Conservation (phyloP, 2,329 filamentous ascomycete genomes). For the Epichloe bromicola region DNA sequence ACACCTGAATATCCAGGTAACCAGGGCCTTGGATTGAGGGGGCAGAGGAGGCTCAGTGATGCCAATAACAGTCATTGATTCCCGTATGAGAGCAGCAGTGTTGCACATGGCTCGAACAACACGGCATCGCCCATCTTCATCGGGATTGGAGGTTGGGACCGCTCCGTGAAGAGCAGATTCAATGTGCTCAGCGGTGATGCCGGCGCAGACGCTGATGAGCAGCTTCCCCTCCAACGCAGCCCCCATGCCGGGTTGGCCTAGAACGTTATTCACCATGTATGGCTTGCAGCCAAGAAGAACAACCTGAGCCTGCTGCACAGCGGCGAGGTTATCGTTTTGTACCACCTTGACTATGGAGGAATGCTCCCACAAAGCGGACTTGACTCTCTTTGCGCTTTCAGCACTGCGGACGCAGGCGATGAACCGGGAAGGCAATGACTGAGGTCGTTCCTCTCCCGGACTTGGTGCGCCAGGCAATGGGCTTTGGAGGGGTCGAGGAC, state of each 20-base stretch:
- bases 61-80: constrained; percentile 73
- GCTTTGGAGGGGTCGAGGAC: constrained; percentile 31
- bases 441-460: constrained; percentile 35
- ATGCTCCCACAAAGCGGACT: constrained; percentile 51
- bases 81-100: constrained; percentile 63
- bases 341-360: constrained; percentile 49
- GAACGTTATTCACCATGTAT: constrained; percentile 55
- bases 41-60: constrained; percentile 46
- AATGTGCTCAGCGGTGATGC: constrained; percentile 58
- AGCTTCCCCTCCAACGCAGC: constrained; percentile 68
- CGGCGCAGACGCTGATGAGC: constrained; percentile 69
- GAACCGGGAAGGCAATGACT: constrained; percentile 57
- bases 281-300: constrained; percentile 74
- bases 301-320: constrained; percentile 56
- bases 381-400: constrained; percentile 57
- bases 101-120: constrained; percentile 78
- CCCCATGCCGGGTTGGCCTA: constrained; percentile 53
- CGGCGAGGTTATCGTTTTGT: constrained; percentile 57
- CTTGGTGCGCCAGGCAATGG: constrained; percentile 29
- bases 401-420: constrained; percentile 65
- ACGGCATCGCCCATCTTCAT: constrained; percentile 38
- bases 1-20: constrained; percentile 64
- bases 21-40: constrained; percentile 38
- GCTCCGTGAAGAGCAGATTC: constrained; percentile 48
- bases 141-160: constrained; percentile 31